Percentiles rank a stretch among this genome's conserved stretches.
These are phyloP conservation scores for Dothiorella sarmentorum DNA, from an alignment of 2,329 filamentous ascomycete species.

Conservation along the genomic window DNA sequence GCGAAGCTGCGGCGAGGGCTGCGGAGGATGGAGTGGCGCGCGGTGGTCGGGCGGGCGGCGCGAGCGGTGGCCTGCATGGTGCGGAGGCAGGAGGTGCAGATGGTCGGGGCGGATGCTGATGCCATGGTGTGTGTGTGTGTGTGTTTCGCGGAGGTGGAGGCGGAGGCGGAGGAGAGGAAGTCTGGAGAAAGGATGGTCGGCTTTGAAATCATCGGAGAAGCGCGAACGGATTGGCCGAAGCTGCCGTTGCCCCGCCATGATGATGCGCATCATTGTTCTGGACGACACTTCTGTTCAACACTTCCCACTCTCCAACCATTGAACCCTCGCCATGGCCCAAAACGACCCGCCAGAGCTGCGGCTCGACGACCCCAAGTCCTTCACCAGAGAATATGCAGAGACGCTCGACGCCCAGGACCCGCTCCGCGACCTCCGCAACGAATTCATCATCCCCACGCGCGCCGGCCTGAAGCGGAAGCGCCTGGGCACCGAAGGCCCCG, in stretches of 20 bases:
- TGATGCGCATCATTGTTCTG: not conserved
- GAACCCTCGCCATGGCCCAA: not conserved
- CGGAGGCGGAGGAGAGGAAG: not conserved
- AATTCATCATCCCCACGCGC: constrained; percentile 77
- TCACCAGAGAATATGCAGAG: constrained; percentile 32
- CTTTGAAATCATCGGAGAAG: constrained; percentile 14
- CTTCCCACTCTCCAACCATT: not conserved
- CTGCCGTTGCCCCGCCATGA: not conserved
- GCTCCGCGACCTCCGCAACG: constrained; percentile 49
- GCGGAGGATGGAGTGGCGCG: not conserved
- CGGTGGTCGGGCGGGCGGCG: not conserved
- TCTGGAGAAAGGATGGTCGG: no score
- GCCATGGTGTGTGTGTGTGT: constrained; percentile 21
- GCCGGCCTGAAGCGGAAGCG: constrained; percentile 64
- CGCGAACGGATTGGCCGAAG: not conserved
- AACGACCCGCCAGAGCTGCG: not conserved
- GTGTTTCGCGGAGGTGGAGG: constrained; percentile 1
- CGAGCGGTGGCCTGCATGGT: constrained; percentile 12
- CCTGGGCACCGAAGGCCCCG: constrained; percentile 20
- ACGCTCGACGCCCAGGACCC: constrained; percentile 37
- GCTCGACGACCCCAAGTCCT: constrained; percentile 22
- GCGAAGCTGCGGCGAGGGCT: constrained; percentile 2
- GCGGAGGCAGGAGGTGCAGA: constrained; percentile 34
- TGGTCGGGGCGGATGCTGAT: constrained; percentile 26
- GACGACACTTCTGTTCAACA: not conserved